Base-by-base conservation (phyloP, 2,329 filamentous ascomycete genomes). In the Colletotrichum aenigma region DNA sequence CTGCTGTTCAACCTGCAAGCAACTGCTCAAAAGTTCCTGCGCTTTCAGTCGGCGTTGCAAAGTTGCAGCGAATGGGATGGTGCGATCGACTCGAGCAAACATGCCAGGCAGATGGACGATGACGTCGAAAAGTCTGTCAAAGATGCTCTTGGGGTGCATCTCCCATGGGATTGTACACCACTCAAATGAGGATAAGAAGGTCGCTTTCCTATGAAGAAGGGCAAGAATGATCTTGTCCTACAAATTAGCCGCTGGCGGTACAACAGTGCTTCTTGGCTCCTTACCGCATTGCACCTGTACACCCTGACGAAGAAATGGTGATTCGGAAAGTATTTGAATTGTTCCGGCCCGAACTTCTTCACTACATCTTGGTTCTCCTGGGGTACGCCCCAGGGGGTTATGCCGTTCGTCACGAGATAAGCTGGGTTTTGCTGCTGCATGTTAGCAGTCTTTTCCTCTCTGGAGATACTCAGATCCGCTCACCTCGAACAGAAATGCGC, bases 241-340 rank as follows among this genome's bases (percentile, higher is more conserved):
- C 4, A 21, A 16, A 43, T 76, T 69, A 68, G 69, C 48, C 12
- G n/a, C 52, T 12, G 13, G 61, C 26, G 12, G n/a, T 10, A 18
- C 10, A n/a, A 10, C 21, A 24, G 24, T 43, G 10, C n/a, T 21
- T 32, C 18, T 48, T 34, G 34, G 38, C 56, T 9, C 84, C 89
- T 84, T 83, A 91, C 90, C 61, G 87, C 88, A 64, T 84, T 86
- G 16, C 88, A 89, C 28, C 90, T 87, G 77, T 89, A 91, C 7
- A 91, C 85, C 13, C 89, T 86, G 28, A 87, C 86, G 71, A 91
- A 92, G 79, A 90, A 91, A 78, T 92, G 90, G 74, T 92, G 90
- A 13, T 88, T 85, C 3, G 90, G 90, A 69, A 92, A 92, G 0
- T 81, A 81, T 48, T 84, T 84, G 76, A 90, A 91, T 56, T 83